A percentile compares a stretch with the other conserved stretches of the same genome.
phyloP scores from a whole-genome alignment of 2,329 filamentous ascomycete species.

The Zymoseptoria crescenta region DNA sequence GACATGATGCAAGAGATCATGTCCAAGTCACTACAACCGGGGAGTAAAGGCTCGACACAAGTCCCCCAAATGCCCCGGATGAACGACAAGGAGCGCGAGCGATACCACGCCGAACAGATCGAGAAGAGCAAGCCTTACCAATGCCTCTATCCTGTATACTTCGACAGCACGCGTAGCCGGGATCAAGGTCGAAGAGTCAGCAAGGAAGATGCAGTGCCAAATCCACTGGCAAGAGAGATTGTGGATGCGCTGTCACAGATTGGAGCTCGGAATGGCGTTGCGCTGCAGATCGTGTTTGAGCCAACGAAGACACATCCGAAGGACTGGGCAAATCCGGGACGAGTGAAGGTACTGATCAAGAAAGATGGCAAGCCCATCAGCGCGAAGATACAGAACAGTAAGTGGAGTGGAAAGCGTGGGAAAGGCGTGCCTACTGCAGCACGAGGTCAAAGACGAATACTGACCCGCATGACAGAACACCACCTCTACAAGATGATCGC shows the following conservation, averaged over 20 bases:
- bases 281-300: constrained; percentile 72
- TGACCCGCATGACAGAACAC: constrained; percentile 54
- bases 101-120: constrained; percentile 38
- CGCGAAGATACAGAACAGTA: constrained; percentile 55
- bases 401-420: constrained; percentile 21
- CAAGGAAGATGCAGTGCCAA: constrained; percentile 62
- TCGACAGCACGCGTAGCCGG: constrained; percentile 67
- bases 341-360: constrained; percentile 71
- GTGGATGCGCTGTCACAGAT: constrained; percentile 73
- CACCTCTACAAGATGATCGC: constrained; percentile 79
- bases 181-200: constrained; percentile 75
- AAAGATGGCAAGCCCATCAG: constrained; percentile 48
- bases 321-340: constrained; percentile 94
- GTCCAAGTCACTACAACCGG: constrained; percentile 20
- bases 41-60: constrained; percentile 13
- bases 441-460: constrained; percentile 1
- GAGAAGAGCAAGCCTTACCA: constrained; percentile 66
- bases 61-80: constrained; percentile 18
- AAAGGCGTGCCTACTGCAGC: too few species aligned
- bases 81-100: constrained; percentile 26
- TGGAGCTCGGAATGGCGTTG: constrained; percentile 15
- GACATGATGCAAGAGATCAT: constrained; percentile 22
- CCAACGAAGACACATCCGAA: constrained; percentile 88
- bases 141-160: constrained; percentile 93
- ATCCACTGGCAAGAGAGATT: constrained; percentile 84